Percentiles rank a stretch among this genome's conserved stretches.
Conservation (phyloP, 768 basidiomycete species). For the Fomitopsis serialis region DNA sequence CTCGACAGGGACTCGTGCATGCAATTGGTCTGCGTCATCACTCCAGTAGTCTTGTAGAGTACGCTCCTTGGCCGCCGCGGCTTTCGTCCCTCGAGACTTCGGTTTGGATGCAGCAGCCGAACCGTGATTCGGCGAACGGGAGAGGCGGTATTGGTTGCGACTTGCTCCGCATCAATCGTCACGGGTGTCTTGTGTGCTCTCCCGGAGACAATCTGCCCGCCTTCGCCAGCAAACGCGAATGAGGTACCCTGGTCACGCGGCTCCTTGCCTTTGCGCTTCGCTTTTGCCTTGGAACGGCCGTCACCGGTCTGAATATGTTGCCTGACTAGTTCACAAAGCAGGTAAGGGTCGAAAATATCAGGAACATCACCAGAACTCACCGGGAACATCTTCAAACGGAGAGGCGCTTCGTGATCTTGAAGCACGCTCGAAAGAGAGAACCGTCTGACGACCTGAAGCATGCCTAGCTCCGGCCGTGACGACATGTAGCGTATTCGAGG, state of each 20-base stretch:
- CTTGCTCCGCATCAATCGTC: slow-evolving; percentile 41
- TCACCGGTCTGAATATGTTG: slow-evolving; percentile 7
- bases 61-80: background rate
- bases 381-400: background rate
- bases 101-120: background rate
- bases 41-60: background rate
- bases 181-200: slow-evolving; percentile 26
- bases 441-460: slow-evolving; percentile 13
- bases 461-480: slow-evolving; percentile 20
- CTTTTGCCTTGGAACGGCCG: background rate
- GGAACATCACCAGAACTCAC: background rate
- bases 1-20: background rate
- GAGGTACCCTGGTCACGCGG: slow-evolving; percentile 26
- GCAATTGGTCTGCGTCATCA: background rate
- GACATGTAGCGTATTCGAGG: slow-evolving; percentile 21
- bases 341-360: background rate
- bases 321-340: background rate
- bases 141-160: background rate
- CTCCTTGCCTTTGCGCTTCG: slow-evolving; percentile 5
- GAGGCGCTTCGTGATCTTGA: background rate
- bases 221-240: slow-evolving; percentile 33
- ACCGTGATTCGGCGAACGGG: background rate
- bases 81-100: background rate
- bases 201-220: slow-evolving; percentile 34
- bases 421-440: slow-evolving; percentile 11